Evolutionary conservation across 139 green algal genomes (phyloP).

Genomic region (Auxenochlorella pyrenoidosa): DNA sequence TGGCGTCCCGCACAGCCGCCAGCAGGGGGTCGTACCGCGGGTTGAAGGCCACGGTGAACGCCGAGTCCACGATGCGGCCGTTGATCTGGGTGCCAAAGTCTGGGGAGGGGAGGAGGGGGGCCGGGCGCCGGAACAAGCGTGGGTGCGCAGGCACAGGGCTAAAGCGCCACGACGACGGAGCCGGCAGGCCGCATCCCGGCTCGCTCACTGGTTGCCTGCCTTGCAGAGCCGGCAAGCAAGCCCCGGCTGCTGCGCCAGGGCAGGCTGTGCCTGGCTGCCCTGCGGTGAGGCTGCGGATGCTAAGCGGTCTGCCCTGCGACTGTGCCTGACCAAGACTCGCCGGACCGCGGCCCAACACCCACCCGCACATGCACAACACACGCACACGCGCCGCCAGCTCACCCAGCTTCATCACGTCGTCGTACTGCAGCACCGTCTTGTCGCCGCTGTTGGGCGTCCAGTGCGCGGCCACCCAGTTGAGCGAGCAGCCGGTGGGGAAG

Average conservation of each 20-base stretch:
- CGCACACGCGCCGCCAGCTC: not conserved
- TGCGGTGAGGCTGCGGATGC: too few relatives aligned
- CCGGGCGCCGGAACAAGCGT: not conserved
- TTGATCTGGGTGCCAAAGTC: conserved; percentile 93
- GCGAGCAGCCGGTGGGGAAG: conserved; percentile 94
- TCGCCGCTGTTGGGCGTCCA: conserved; percentile 98
- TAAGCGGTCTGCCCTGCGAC: too few relatives aligned
- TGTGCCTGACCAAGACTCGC: too few relatives aligned
- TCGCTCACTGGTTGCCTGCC: too few relatives aligned
- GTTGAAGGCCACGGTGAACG: conserved; percentile 98
- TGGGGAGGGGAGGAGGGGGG: conserved; percentile 9
- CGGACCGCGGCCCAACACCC: too few relatives aligned
- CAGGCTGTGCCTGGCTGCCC: too few relatives aligned
- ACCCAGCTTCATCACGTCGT: conserved; percentile 99
- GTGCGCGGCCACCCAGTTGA: conserved; percentile 98
- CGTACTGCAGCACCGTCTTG: conserved; percentile 97
- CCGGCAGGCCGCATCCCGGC: too few relatives aligned
- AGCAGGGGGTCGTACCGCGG: conserved; percentile 92
- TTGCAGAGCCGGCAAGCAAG: too few relatives aligned
- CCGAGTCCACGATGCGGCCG: conserved; percentile 96
- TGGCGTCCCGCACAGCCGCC: conserved; percentile 91
- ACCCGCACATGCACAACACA: too few relatives aligned
- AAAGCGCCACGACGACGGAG: too few relatives aligned
- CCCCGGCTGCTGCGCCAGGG: too few relatives aligned
- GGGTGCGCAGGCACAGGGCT: too few relatives aligned